Base-by-base conservation (phyloP, 495 filamentous ascomycete genomes). In the Paragyromitra xinjiangensis region DNA sequence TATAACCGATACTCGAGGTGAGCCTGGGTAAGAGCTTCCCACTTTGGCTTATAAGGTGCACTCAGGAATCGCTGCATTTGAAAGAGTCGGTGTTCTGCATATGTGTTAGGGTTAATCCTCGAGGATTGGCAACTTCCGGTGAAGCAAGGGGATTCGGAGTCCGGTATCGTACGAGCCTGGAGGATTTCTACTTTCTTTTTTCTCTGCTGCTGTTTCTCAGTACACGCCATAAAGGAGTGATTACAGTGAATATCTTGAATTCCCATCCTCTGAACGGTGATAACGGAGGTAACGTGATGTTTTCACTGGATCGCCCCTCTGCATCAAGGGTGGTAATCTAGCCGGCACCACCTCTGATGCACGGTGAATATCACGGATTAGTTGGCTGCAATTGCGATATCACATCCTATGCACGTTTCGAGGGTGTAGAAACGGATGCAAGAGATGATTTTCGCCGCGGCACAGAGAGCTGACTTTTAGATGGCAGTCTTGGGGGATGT, bases 321-420 rank as follows among this genome's bases (percentile, higher is more conserved):
- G 34, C 24, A 7, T 69, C 44, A 29, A 34, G 29, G 29, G 29
- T 24, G 37, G 69, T 63, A 71, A 71, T 71, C 69, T 63, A 39
- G 40, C 44, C 69, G 69, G 69, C 69, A 48, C 37, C 16, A 42
- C 26, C 50, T 34, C 29, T 34, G 29, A 69, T 61, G 37, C 58
- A 45, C 4, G n/a, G 53, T 45, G 24, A 19, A 34, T 34, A 34
- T 34, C 29, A 34, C 29, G 29, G 50, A 53, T 53, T 53, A 53
- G 50, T 53, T 53, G 16, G 7, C 19, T 53, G 14, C 14, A 58
- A 50, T 66, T 73, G 50, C 70, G 70, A 73, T 66, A 66, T 73
- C 70, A 73, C 70, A 73, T 73, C 51, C 14, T 39, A 34, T 34
- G 29, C 29, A 34, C 29, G 29, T 34, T 34, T 34, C 29, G 55